Base-by-base conservation (phyloP, 1,139 yeast species). In the Pichia sp. region DNA sequence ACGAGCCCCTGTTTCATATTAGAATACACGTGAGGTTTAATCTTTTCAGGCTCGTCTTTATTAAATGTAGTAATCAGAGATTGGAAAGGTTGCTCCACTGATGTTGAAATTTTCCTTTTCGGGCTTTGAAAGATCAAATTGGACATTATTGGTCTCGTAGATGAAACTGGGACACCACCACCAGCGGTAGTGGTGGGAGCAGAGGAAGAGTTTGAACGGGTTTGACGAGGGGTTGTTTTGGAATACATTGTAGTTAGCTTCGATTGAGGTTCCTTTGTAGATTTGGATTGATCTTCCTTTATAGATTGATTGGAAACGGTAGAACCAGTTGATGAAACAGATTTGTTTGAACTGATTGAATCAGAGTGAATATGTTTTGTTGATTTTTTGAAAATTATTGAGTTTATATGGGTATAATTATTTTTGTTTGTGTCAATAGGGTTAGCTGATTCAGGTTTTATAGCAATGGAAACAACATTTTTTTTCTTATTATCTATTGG, bases 1-100 rank as follows among this genome's bases (percentile, higher is more conserved):
- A 52, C 52, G 28, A 58, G 35, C 5, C 62, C 62, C 31, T 59
- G 56, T 20, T 47, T 41, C 43, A 59, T 59, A 36, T 45, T 50
- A 10, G 46, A 43, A 35, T 58, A 56, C 10, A 53, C 53, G 23
- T 52, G 53, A 0, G 61, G 61, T 24, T 46, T 50, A 36, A 50
- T 48, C 4, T 54, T 48, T 15, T 41, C 46, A 2, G 49, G 51
- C 22, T 52, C 50, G 25, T 47, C 50, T 36, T 56, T 56, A 2
- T 58, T 56, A 35, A 58, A 58, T 31, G 55, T 56, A 15, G 57
- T 50, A 12, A 57, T 51, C 37, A 57, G 50, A 17, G 32, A 30
- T 18, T 30, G 32, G 38, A 55, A 55, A 31, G 52, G 54, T 9
- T 44, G 24, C 39, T 54, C 53, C n/a, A n/a, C n/a, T n/a, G n/a